A percentile compares a stretch with the other conserved stretches of the same genome.
These are phyloP conservation scores for Wickerhamomyces queroliae DNA, from an alignment of 805 yeast genomes.

Conservation along the genomic window DNA sequence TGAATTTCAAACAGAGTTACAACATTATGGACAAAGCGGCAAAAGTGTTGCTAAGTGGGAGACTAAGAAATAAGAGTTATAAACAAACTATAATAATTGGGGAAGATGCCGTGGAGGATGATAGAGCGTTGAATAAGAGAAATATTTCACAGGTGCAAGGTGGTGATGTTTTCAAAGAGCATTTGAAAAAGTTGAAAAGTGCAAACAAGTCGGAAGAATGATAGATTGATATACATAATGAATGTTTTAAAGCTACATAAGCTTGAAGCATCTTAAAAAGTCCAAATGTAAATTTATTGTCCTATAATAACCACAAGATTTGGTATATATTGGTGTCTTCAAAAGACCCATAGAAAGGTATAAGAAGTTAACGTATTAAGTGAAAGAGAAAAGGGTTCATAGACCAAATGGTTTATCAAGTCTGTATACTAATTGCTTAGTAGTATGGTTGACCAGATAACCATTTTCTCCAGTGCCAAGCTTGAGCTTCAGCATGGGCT, in stretches of 20 bases:
- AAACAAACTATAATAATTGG: conserved; percentile 69
- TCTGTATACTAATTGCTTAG: too few relatives aligned
- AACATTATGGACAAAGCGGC: conserved; percentile 59
- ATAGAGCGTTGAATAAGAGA: conserved; percentile 13
- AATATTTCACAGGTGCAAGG: conserved; percentile 12
- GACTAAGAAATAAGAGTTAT: conserved; percentile 65
- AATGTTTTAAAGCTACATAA: too few relatives aligned
- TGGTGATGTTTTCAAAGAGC: conserved; percentile 19
- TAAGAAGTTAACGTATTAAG: too few relatives aligned
- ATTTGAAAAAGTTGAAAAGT: conserved; percentile 17
- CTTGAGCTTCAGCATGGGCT: conserved; percentile 11
- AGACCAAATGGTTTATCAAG: too few relatives aligned
- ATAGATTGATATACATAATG: not conserved
- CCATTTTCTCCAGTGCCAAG: conserved; percentile 2
- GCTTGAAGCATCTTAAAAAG: too few relatives aligned
- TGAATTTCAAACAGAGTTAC: conserved; percentile 66
- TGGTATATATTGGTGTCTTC: too few relatives aligned
- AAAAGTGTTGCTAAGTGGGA: conserved; percentile 64
- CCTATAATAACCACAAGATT: too few relatives aligned
- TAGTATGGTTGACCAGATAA: not conserved
- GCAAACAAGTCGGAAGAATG: conserved; percentile 1
- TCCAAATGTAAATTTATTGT: too few relatives aligned
- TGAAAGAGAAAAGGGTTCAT: too few relatives aligned
- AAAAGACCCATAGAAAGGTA: too few relatives aligned
- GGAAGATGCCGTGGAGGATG: conserved; percentile 30